Evolutionary conservation across 495 filamentous ascomycete species (phyloP), one percentile per base, ranked within the genome.

Genomic region (Penicillium diatomitis): DNA sequence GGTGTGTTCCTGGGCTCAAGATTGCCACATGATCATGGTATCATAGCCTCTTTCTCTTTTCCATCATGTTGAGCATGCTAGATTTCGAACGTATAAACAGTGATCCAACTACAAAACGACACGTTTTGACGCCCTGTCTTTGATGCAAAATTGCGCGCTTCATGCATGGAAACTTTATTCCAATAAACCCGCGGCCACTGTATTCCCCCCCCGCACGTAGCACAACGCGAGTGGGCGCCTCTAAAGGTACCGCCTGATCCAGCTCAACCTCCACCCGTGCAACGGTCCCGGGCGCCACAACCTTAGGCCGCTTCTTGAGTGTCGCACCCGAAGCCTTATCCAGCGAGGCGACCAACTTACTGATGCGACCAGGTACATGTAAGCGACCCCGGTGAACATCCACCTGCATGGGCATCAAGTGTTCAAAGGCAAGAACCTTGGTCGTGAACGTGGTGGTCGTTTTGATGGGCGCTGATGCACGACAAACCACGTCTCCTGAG

Each of bases 391-490:
- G 73, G 63, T 94, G 89, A 11, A 97, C 79, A 58, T 96, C 92
- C 34, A 96, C 82, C 48, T 77, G 74, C 82, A 90, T 90, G 3
- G 92, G 92, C 64, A 87, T 82, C 32, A 98, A 57, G 45, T 88
- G 82, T 52, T 96, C 88, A 62, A 97, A 94, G 3, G 90, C 89
- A 32, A 95, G 70, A 4, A 92, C 78, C 72, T 96, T 95, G 38
- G 83, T 70, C 8, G 77, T 86, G 54, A 97, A 91, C 7, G 68
- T 74, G 30, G 80, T 82, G 38, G 86, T 63, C 48, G 82, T 83
- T 8, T 70, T 63, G 38, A 96, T 84, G 0, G 88, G 86, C 4
- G 79, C 66, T 8, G 75, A 68, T 2, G 81, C 73, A 38, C 79
- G 73, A 69, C 90, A 96, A 34, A 95, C 65, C 20, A 96, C 85